Evolutionary conservation across 495 filamentous ascomycete species (phyloP).

Genomic region (Jackrogersella multiformis): DNA sequence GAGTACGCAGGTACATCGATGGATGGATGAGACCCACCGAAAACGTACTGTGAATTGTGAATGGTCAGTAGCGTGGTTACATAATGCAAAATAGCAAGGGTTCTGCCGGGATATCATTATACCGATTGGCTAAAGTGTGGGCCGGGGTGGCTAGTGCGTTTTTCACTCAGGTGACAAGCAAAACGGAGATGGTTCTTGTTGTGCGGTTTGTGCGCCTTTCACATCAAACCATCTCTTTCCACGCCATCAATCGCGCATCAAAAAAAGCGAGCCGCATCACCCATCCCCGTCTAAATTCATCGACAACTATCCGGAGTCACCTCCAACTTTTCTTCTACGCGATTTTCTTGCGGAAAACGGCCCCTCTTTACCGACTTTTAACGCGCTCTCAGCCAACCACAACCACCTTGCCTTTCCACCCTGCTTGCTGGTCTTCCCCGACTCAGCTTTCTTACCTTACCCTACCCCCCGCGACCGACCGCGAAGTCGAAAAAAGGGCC

Average conservation of each 20-base stretch:
- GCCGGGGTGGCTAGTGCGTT: constrained; percentile 23
- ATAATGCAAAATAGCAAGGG: constrained; percentile 2
- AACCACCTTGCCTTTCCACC: constrained; percentile 33
- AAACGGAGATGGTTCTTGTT: constrained; percentile 55
- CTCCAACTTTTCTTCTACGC: constrained; percentile 55
- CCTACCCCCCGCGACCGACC: constrained; percentile 31
- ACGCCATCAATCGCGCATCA: constrained; percentile 59
- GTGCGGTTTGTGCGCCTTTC: constrained; percentile 62
- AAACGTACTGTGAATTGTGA: neutral
- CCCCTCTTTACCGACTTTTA: constrained; percentile 39
- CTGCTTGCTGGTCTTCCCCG: constrained; percentile 22
- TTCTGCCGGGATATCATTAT: constrained; percentile 16
- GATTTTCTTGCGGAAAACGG: constrained; percentile 48
- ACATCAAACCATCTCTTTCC: constrained; percentile 59
- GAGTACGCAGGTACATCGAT: neutral
- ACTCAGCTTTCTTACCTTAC: constrained; percentile 18
- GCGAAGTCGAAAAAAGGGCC: constrained; percentile 38
- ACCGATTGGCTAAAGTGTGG: constrained; percentile 19
- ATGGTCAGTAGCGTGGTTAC: neutral
- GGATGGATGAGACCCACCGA: neutral
- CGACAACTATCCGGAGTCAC: constrained; percentile 58
- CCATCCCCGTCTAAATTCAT: constrained; percentile 62
- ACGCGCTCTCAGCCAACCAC: constrained; percentile 42
- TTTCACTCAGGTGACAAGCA: constrained; percentile 51
- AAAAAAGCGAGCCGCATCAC: constrained; percentile 61